Evolutionary conservation across 768 basidiomycete species (phyloP).

Genomic region (Mycena alexandri): DNA sequence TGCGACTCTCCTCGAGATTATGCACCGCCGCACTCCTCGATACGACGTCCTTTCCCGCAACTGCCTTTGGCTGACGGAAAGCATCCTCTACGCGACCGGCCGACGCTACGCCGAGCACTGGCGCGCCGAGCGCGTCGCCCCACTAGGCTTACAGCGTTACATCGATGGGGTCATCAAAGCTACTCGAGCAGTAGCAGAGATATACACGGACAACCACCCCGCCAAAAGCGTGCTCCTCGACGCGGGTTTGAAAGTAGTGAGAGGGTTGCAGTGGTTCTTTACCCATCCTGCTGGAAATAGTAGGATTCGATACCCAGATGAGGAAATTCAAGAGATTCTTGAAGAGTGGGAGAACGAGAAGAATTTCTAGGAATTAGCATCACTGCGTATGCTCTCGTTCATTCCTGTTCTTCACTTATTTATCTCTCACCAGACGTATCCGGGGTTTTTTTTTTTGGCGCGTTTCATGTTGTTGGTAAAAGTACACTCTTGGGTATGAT

Average conservation of each 20-base stretch:
- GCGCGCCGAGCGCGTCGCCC: not conserved
- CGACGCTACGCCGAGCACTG: slow-evolving; percentile 20
- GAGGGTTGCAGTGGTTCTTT: slow-evolving; percentile 11
- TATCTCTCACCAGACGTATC: not conserved
- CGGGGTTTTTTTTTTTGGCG: not conserved
- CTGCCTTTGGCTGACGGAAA: slow-evolving; percentile 17
- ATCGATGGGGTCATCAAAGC: not conserved
- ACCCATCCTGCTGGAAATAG: not conserved
- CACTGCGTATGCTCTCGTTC: not conserved
- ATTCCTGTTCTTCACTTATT: not conserved
- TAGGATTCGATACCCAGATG: slow-evolving; percentile 8
- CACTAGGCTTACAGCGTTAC: not conserved
- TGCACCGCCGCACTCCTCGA: slow-evolving; percentile 10
- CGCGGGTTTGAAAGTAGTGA: slow-evolving; percentile 2
- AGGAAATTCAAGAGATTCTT: slow-evolving; percentile 15
- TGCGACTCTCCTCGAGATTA: slow-evolving; percentile 18
- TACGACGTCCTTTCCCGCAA: slow-evolving; percentile 20
- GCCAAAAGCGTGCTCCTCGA: not conserved
- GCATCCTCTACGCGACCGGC: slow-evolving; percentile 20
- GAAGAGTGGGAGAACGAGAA: not conserved
- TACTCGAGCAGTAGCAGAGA: slow-evolving; percentile 1
- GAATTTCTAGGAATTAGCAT: not conserved
- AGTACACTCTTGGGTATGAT: slow-evolving; percentile 28
- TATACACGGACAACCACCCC: too few species aligned
- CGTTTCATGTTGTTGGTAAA: not conserved